These are phyloP conservation scores for Yamadazyma buinensis DNA, from an alignment of 1,139 yeast genomes.

Conservation along the genomic window DNA sequence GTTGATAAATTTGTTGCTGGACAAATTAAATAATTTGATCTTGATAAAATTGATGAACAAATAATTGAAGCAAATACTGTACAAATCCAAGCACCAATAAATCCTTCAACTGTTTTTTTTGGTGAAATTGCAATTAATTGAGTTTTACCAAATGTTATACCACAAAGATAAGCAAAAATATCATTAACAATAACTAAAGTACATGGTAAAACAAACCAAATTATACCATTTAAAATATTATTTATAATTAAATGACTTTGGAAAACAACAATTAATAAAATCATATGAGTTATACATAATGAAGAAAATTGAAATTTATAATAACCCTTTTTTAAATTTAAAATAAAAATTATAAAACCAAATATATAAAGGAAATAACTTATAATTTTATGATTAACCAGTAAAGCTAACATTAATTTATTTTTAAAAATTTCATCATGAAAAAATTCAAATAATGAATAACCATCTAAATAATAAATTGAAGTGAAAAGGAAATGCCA, in stretches of 20 bases:
- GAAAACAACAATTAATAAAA: conserved; percentile 80
- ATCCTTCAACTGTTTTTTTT: conserved; percentile 96
- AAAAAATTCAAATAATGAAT: conserved; percentile 65
- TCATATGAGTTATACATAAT: conserved; percentile 92
- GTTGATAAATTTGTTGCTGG: conserved; percentile 72
- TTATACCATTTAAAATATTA: conserved; percentile 83
- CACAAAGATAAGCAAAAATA: conserved; percentile 94
- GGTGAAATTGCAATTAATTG: conserved; percentile 93
- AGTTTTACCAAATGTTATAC: conserved; percentile 92
- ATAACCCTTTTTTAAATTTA: conserved; percentile 84
- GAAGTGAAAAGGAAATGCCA: conserved; percentile 86
- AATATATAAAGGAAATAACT: conserved; percentile 80
- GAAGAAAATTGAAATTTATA: conserved; percentile 92
- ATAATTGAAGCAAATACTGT: conserved; percentile 73
- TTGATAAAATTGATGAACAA: conserved; percentile 60
- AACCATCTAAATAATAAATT: conserved; percentile 86
- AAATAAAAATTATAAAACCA: conserved; percentile 88
- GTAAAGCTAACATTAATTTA: conserved; percentile 36
- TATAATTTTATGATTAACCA: conserved; percentile 77
- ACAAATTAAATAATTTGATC: conserved; percentile 77
- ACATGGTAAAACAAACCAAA: conserved; percentile 93
- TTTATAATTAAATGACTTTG: conserved; percentile 93
- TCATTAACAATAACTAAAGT: conserved; percentile 91
- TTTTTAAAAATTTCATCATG: conserved; percentile 42
- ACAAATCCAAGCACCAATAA: conserved; percentile 95